Conservation (phyloP, 2,329 filamentous ascomycete genomes). For the Hymenotorrendiella dingleyae region DNA sequence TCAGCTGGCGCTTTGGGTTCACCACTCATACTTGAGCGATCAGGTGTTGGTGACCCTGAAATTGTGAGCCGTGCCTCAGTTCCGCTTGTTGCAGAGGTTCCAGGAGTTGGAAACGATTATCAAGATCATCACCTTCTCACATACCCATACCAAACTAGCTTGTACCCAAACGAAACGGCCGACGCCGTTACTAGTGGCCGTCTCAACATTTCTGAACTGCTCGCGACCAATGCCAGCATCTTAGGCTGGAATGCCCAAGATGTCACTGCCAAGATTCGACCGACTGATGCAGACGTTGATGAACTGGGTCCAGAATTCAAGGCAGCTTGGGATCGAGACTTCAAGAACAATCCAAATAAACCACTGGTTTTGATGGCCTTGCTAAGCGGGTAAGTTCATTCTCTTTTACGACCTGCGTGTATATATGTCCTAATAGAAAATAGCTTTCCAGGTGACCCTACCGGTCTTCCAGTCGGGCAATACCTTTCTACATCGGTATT, state of each 20-base stretch:
- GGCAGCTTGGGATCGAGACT: conserved; percentile 48
- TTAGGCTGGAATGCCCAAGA: conserved; percentile 49
- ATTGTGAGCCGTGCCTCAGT: conserved; percentile 41
- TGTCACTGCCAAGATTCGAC: conserved; percentile 46
- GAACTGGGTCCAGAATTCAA: conserved; percentile 46
- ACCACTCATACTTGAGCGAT: conserved; percentile 49
- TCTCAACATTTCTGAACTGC: conserved; percentile 33
- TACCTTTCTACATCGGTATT: conserved; percentile 29
- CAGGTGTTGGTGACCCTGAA: conserved; percentile 46
- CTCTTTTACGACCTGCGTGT: not conserved
- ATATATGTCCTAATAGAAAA: not conserved
- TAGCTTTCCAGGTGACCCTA: conserved; percentile 5
- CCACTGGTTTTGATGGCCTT: conserved; percentile 36
- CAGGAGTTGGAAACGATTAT: conserved; percentile 45
- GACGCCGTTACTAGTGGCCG: conserved; percentile 43
- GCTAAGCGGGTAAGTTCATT: conserved; percentile 6
- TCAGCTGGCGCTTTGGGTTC: conserved; percentile 30
- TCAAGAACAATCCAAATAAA: conserved; percentile 26
- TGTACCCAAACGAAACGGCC: conserved; percentile 38
- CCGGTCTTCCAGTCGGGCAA: conserved; percentile 3
- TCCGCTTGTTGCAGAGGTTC: conserved; percentile 37
- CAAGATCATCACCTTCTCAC: conserved; percentile 48
- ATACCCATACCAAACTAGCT: conserved; percentile 42
- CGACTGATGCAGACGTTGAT: conserved; percentile 46
- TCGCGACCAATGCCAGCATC: conserved; percentile 31